These are phyloP conservation scores for Penicillium macrosclerotiorum DNA, from an alignment of 495 filamentous ascomycete species.

Conservation along the genomic window DNA sequence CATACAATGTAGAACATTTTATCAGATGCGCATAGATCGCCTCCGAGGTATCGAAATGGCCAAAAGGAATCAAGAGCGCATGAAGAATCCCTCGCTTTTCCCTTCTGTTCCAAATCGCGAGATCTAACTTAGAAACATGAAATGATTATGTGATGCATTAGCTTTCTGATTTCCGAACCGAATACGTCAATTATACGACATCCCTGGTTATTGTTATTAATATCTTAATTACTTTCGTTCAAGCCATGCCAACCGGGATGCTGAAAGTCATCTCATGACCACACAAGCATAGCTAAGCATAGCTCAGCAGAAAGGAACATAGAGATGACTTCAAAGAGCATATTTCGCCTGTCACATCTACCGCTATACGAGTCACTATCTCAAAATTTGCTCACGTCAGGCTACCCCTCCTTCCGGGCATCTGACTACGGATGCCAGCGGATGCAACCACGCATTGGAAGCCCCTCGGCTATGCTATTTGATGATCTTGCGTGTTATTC, in stretches of 20 bases:
- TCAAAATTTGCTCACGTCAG: too few species aligned
- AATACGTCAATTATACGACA: background rate
- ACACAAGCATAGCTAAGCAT: too few species aligned
- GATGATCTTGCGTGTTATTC: background rate
- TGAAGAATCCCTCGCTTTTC: slow-evolving; percentile 76
- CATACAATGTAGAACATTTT: slow-evolving; percentile 63
- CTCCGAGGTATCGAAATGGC: slow-evolving; percentile 76
- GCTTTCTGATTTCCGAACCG: background rate
- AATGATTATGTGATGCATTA: too few species aligned
- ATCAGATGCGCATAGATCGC: slow-evolving; percentile 77
- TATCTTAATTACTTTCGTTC: too few species aligned
- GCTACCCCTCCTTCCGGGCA: background rate
- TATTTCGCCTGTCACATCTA: too few species aligned
- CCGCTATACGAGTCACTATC: too few species aligned
- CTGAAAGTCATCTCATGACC: too few species aligned
- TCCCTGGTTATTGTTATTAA: too few species aligned
- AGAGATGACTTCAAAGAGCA: too few species aligned
- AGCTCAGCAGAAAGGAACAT: too few species aligned
- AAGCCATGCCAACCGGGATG: too few species aligned
- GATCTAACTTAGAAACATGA: slow-evolving; percentile 32
- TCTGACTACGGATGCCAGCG: background rate
- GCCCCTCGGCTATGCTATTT: background rate
- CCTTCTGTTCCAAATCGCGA: slow-evolving; percentile 77
- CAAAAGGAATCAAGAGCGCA: slow-evolving; percentile 75
- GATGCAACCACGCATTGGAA: background rate